phyloP scores from a whole-genome alignment of 257 asterid species.

The Ehretia macrophylla region DNA sequence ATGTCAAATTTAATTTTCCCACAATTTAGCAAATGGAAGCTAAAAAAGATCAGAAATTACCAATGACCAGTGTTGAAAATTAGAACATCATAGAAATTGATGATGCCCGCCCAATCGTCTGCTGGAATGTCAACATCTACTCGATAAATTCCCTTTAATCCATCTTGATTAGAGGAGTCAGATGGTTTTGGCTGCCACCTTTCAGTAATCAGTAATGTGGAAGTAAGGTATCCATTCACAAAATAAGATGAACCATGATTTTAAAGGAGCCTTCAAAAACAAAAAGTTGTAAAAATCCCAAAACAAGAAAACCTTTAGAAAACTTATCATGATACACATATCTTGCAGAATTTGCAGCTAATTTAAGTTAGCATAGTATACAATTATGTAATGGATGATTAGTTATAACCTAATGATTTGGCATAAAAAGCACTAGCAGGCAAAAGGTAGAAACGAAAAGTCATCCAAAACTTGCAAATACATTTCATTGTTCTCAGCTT shows the following conservation, averaged over 20 bases:
- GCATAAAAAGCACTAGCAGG: too few species aligned
- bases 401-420: too few species aligned
- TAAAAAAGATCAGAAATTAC: constrained; percentile 41
- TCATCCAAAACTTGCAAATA: too few species aligned
- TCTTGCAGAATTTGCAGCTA: too few species aligned
- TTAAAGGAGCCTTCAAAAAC: constrained; percentile 3
- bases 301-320: not conserved
- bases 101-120: constrained; percentile 69
- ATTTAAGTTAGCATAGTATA: too few species aligned
- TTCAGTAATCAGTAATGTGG: constrained; percentile 53
- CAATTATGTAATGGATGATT: too few species aligned
- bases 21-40: not conserved
- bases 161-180: constrained; percentile 37
- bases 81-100: constrained; percentile 69
- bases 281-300: not conserved
- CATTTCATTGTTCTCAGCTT: too few species aligned
- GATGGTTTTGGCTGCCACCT: constrained; percentile 78
- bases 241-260: constrained; percentile 13
- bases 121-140: constrained; percentile 90
- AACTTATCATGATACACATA: not conserved
- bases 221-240: constrained; percentile 45
- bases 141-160: constrained; percentile 59
- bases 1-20: not conserved
- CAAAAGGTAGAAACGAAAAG: too few species aligned
- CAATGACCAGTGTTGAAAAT: constrained; percentile 96